These are phyloP conservation scores for Platanus orientalis DNA, from an alignment of 164 flowering plant genomes.

Conservation along the genomic window DNA sequence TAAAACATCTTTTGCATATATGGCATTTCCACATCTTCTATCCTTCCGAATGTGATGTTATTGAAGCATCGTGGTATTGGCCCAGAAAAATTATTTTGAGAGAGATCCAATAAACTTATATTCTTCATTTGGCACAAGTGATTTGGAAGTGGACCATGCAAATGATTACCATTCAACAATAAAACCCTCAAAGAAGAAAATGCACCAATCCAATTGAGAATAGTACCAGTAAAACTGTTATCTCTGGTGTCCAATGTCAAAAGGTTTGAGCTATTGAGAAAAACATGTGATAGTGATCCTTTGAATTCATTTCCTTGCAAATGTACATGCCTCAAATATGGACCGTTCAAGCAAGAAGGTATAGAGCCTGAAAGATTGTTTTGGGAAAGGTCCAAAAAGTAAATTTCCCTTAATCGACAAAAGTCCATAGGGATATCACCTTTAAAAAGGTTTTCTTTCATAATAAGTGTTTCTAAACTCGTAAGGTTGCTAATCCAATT, in stretches of 20 bases:
- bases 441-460: background rate
- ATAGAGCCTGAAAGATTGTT: background rate
- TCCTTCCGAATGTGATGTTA: background rate
- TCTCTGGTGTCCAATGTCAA: background rate
- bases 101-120: background rate
- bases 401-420: too few species aligned
- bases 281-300: background rate
- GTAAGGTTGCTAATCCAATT: background rate
- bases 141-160: background rate
- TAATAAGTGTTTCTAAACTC: background rate
- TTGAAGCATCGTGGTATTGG: background rate
- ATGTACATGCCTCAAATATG: background rate
- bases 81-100: conserved; percentile 1
- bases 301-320: conserved; percentile 6
- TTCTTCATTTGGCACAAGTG: background rate
- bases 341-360: conserved; percentile 2
- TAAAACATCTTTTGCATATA: background rate
- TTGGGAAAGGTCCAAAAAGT: background rate
- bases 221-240: background rate
- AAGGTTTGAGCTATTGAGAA: background rate
- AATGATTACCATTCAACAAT: conserved; percentile 4
- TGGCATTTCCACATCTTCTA: background rate
- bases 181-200: background rate
- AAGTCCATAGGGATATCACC: conserved; percentile 2
- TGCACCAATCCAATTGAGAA: conserved; percentile 1